Percentiles rank a stretch among this genome's conserved stretches.
Conservation (phyloP, 1,139 yeast species). For the Blastobotrys raffinosifermentans region DNA sequence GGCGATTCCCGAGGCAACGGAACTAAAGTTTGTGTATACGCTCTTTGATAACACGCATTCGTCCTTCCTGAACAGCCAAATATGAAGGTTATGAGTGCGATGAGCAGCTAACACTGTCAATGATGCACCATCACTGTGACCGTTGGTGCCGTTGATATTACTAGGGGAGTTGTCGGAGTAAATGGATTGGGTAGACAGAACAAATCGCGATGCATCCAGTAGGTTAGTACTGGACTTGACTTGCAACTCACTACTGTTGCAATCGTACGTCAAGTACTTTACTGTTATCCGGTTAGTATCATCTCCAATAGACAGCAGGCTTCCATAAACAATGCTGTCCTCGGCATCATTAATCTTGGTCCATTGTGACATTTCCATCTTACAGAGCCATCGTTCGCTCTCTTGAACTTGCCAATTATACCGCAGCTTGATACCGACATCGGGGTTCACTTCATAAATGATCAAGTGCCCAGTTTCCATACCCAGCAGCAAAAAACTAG, state of each 20-base stretch:
- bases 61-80: too few relatives aligned
- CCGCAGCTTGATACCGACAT: constrained; percentile 2
- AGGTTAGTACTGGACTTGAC: neutral
- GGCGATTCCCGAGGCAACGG: too few relatives aligned
- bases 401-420: constrained; percentile 5
- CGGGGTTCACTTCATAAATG: too few relatives aligned
- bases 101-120: too few relatives aligned
- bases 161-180: too few relatives aligned
- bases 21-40: too few relatives aligned
- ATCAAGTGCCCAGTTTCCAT: constrained; percentile 16
- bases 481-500: constrained; percentile 19
- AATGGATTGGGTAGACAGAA: too few relatives aligned
- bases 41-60: too few relatives aligned
- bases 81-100: too few relatives aligned
- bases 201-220: constrained; percentile 5
- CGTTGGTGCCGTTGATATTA: too few relatives aligned
- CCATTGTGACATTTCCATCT: constrained; percentile 15
- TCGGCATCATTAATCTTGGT: neutral
- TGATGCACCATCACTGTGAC: too few relatives aligned
- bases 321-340: constrained; percentile 1
- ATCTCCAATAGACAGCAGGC: constrained; percentile 4
- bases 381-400: constrained; percentile 10
- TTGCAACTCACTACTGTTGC: neutral
- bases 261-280: constrained; percentile 3
- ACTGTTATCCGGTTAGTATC: constrained; percentile 1